Base-by-base conservation (phyloP, 2,329 filamentous ascomycete species). In the Cladophialophora carrionii region DNA sequence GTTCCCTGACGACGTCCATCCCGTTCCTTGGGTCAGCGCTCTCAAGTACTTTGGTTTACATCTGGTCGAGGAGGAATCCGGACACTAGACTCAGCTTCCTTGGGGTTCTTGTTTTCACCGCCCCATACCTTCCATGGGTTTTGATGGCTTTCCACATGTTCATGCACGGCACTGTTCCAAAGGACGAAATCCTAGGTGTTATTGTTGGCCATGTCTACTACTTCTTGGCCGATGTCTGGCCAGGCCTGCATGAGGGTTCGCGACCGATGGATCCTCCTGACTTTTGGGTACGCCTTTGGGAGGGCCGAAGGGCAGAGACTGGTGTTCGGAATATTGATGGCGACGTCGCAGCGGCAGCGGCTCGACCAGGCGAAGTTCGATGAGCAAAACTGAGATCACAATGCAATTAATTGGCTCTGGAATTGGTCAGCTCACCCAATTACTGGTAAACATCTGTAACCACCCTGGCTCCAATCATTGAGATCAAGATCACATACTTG, bases 151-250 rank as follows among this genome's bases (percentile, higher is more conserved):
- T 99, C 78, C 96, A 91, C 74, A 82, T 98, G 53, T 84, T 96
- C n/a, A 84, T 98, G 76, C 92, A 98, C 76, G 91, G 91, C 6
- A 90, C 85, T 4, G 84, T 98, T 49, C 95, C 95, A 3, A 96
- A 96, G 78, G 95, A 98, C 76, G 95, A 99, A 81, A 90, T 99
- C 68, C 92, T 96, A 81, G 95, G 95, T 3, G 92, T 97, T 17
- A 87, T 95, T 9, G 93, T 98, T 46, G 95, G 95, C 9, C 95
- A 99, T 78, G 84, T 98, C 48, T 98, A 93, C 90, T 99, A 98
- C 78, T 99, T 97, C 80, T 97, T 98, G 78, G 91, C 88, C 65
- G 95, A 99, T 76, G 93, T 99, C 17, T 99, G 96, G 77, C 95
- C 95, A 3, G 90, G 92, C 2, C 85, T 97, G 51, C 91, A 97